These are phyloP conservation scores for Megacollybia platyphylla DNA, from an alignment of 1,284 basidiomycete genomes.

Conservation along the genomic window DNA sequence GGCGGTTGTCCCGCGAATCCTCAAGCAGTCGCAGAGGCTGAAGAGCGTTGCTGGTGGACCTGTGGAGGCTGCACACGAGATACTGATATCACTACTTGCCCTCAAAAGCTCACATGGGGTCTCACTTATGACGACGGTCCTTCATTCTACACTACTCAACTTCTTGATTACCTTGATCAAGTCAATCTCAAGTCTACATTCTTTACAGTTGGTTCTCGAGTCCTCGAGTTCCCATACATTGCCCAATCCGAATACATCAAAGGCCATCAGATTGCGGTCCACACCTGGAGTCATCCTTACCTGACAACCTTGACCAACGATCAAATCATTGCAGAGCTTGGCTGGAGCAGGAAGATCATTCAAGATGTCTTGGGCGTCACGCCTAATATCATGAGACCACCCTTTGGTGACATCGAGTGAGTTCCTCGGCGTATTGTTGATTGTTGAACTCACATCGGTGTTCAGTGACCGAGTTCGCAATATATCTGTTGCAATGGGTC, in stretches of 20 bases:
- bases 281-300: constrained; percentile 54
- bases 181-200: constrained; percentile 71
- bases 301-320: constrained; percentile 74
- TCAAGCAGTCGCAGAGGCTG: constrained; percentile 37
- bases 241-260: constrained; percentile 60
- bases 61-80: constrained; percentile 64
- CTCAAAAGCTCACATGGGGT: constrained; percentile 32
- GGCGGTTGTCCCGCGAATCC: constrained; percentile 55
- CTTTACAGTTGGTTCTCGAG: constrained; percentile 78
- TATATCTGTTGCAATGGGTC: constrained; percentile 58
- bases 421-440: constrained; percentile 9
- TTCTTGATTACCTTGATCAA: constrained; percentile 57
- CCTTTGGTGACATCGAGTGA: constrained; percentile 50
- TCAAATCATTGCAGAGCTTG: constrained; percentile 79
- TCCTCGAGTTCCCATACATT: constrained; percentile 24
- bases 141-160: constrained; percentile 67
- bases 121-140: constrained; percentile 44
- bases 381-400: constrained; percentile 50
- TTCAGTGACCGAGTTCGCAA: constrained; percentile 71
- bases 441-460: constrained; percentile 4
- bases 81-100: constrained; percentile 64
- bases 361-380: constrained; percentile 66
- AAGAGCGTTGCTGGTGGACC: constrained; percentile 73
- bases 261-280: constrained; percentile 58
- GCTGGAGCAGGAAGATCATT: constrained; percentile 79